phyloP scores from a whole-genome alignment of 768 basidiomycete species.

The Leccinellum luteum region DNA sequence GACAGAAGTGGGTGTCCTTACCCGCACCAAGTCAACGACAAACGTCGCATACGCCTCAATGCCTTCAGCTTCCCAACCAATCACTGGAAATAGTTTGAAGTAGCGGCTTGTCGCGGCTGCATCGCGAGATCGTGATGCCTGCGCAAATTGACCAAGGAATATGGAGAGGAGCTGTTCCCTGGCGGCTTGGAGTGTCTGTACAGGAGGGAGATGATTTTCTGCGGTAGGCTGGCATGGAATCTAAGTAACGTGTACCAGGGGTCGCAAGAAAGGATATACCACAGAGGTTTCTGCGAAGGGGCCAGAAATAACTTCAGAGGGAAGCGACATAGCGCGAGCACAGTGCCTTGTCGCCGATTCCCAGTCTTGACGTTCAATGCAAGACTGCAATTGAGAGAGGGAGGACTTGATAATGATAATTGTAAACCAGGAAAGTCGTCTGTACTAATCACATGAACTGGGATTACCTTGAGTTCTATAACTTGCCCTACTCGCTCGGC shows the following conservation, averaged over 20 bases:
- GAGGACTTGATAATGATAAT: constrained; percentile 56
- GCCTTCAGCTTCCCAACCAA: constrained; percentile 92
- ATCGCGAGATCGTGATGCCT: constrained; percentile 79
- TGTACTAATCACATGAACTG: constrained; percentile 12
- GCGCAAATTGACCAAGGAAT: constrained; percentile 77
- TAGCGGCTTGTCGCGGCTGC: constrained; percentile 87
- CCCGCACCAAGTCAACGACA: constrained; percentile 85
- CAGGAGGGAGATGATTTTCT: constrained; percentile 82
- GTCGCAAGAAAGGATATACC: constrained; percentile 45
- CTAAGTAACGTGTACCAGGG: neutral
- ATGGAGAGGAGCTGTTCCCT: constrained; percentile 72
- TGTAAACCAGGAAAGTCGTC: constrained; percentile 20
- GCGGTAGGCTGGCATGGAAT: constrained; percentile 70
- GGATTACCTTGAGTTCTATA: constrained; percentile 85
- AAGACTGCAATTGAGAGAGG: constrained; percentile 48
- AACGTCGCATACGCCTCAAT: constrained; percentile 91
- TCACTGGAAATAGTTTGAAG: constrained; percentile 95
- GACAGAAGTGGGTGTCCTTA: constrained; percentile 70
- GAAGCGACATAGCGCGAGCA: constrained; percentile 84
- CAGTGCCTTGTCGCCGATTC: constrained; percentile 92
- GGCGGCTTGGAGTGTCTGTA: constrained; percentile 74
- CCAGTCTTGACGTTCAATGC: constrained; percentile 88
- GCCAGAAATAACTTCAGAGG: constrained; percentile 73
- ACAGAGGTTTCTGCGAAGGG: constrained; percentile 86
- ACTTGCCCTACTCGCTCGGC: constrained; percentile 91